Base-by-base conservation (phyloP, 805 yeast species). In the Saccharomyces eubayanus region DNA sequence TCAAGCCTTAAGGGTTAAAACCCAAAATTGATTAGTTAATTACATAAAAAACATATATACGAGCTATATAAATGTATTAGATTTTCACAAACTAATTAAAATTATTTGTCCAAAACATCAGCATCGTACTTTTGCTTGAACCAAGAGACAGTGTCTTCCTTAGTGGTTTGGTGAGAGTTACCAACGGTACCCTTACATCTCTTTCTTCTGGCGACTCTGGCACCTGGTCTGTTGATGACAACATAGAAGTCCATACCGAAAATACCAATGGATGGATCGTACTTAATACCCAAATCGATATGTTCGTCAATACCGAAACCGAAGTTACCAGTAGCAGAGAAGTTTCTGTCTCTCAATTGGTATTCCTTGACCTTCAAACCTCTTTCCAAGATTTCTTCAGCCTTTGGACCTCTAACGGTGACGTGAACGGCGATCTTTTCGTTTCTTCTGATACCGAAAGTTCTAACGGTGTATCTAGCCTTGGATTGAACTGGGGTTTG, bases 211-310 rank as follows among this genome's bases (percentile, higher is more conserved):
- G 98, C 84, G 71, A 94, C 88, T 83, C 99, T 89, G 83, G 84
- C 86, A 82, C 99, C 99, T 75, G 97, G 94, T 83, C 99, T 92
- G 78, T 97, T 97, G 82, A 94, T 81, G 74, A 92, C 97, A 75
- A 94, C 90, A 91, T 91, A 94, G 89, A 94, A 94, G 81, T 94
- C 99, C 95, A 87, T 94, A 86, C 99, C 99, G 94, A 92, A 94
- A 77, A 94, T 94, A 78, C 98, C 98, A 74, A 94, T 94, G 74
- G 88, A 84, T 79, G 99, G 99, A 80, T 94, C 99, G 83, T 94
- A 94, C 84, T 94, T 94, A 87, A 94, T 94, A 84, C 99, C 99
- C 78, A 94, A 86, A 79, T 94, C 99, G 73, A 94, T 94, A 85
- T 94, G 99, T 85, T 94, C 99, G 70, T 88, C 87, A 76, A 94